A percentile compares a stretch with the other conserved stretches of the same genome.
phyloP scores from a whole-genome alignment of 2,329 filamentous ascomycete genomes.

The Emericellopsis atlantica region DNA sequence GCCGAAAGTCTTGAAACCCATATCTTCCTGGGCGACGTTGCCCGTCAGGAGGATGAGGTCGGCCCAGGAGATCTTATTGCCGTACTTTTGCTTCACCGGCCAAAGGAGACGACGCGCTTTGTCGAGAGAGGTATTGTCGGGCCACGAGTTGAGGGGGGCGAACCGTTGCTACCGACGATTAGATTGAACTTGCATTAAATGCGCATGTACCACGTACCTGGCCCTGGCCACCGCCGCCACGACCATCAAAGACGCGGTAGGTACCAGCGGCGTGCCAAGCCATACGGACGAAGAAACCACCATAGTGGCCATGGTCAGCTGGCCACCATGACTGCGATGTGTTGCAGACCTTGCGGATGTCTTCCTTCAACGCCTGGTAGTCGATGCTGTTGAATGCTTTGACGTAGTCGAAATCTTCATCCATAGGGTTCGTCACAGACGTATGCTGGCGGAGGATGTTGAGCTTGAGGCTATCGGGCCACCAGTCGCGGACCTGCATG shows the following conservation, averaged over 20 bases:
- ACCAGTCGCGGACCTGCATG: constrained; percentile 60
- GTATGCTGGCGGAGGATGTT: constrained; percentile 65
- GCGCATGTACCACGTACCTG: too few relatives aligned
- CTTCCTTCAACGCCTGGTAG: constrained; percentile 61
- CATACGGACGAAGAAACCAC: constrained; percentile 69
- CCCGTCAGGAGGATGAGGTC: constrained; percentile 60
- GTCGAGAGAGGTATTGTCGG: constrained; percentile 66
- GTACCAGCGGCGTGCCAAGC: constrained; percentile 73
- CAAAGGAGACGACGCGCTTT: constrained; percentile 69
- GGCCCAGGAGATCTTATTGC: constrained; percentile 71
- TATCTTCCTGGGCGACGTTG: constrained; percentile 66
- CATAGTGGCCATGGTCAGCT: constrained; percentile 71
- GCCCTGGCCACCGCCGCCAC: constrained; percentile 1
- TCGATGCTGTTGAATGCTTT: constrained; percentile 55
- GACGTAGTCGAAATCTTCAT: constrained; percentile 58
- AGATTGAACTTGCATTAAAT: too few relatives aligned
- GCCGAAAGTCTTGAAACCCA: constrained; percentile 63
- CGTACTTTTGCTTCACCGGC: constrained; percentile 79
- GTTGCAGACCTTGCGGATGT: constrained; percentile 51
- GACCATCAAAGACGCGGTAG: constrained; percentile 46
- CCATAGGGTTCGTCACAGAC: constrained; percentile 48
- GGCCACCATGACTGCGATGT: constrained; percentile 76
- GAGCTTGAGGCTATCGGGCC: constrained; percentile 55
- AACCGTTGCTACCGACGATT: too few relatives aligned
- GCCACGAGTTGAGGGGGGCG: constrained; percentile 70